Conservation (phyloP, 305 asterid species). For the Fraxinus xanthoxyloides region DNA sequence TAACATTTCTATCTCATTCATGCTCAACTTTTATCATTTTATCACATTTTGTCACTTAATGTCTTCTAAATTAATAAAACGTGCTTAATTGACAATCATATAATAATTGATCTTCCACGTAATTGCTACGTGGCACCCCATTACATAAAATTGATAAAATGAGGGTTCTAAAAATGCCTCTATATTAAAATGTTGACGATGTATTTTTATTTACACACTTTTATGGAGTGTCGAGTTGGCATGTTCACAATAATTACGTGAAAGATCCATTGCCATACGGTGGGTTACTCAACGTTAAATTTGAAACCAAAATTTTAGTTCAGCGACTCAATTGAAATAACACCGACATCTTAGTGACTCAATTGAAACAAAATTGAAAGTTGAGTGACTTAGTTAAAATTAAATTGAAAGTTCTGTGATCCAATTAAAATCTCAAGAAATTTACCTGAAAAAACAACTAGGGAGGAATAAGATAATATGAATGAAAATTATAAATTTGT, state of each 20-base stretch:
- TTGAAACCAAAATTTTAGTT: not conserved
- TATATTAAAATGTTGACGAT: not conserved
- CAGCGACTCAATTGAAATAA: not conserved
- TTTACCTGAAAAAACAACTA: not conserved
- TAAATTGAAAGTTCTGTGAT: not conserved
- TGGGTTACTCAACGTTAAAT: not conserved
- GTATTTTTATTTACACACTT: not conserved
- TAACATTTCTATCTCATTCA: no score
- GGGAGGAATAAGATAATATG: not conserved
- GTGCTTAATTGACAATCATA: not conserved
- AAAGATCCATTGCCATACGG: not conserved
- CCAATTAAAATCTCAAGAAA: not conserved
- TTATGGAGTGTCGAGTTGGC: not conserved
- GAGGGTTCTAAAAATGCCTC: not conserved
- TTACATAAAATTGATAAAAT: no score
- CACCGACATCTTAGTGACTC: not conserved
- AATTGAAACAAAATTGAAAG: not conserved
- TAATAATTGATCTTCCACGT: not conserved
- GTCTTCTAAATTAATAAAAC: not conserved
- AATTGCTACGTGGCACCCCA: not conserved
- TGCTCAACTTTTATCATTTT: not conserved
- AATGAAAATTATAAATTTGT: not conserved
- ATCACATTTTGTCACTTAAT: not conserved
- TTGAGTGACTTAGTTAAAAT: not conserved
- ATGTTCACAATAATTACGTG: not conserved